A percentile compares a stretch with the other conserved stretches of the same genome.
Conservation (phyloP, 1,284 basidiomycete genomes). For the Thelephora terrestris region DNA sequence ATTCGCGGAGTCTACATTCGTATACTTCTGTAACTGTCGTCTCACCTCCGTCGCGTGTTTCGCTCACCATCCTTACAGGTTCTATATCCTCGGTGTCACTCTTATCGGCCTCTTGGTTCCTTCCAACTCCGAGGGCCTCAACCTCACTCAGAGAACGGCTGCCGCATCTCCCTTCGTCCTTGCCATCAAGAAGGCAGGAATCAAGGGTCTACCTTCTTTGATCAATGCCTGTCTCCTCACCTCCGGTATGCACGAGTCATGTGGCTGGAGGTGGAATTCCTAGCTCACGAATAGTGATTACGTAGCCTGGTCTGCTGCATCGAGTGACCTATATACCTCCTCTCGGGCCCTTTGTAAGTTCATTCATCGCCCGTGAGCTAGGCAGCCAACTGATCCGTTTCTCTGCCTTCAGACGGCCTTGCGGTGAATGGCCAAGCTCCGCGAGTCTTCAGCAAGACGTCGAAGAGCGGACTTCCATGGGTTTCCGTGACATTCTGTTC, state of each 20-base stretch:
- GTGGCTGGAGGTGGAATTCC: background rate
- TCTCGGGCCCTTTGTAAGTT: constrained; percentile 70
- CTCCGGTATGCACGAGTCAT: constrained; percentile 25
- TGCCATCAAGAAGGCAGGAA: constrained; percentile 65
- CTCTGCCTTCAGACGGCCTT: constrained; percentile 50
- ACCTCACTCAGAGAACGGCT: constrained; percentile 40
- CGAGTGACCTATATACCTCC: constrained; percentile 74
- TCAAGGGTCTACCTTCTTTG: constrained; percentile 72
- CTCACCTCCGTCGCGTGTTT: constrained; percentile 45
- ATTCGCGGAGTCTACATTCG: constrained; percentile 64
- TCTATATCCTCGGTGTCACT: constrained; percentile 43
- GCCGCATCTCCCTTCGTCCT: constrained; percentile 78
- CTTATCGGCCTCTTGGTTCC: constrained; percentile 70
- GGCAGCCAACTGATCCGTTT: no score
- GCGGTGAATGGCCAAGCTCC: constrained; percentile 74
- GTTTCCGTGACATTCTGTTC: constrained; percentile 64
- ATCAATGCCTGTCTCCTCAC: constrained; percentile 84
- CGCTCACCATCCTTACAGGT: constrained; percentile 20
- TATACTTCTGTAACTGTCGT: constrained; percentile 40
- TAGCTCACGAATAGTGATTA: background rate
- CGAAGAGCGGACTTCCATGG: constrained; percentile 68
- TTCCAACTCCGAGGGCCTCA: constrained; percentile 48
- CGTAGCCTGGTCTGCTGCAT: constrained; percentile 77
- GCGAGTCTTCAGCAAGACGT: constrained; percentile 57
- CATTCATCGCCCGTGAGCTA: background rate